Percentiles rank a stretch among this genome's conserved stretches.
Conservation (phyloP, 441 rosid genomes). For the Codiaeum variegatum region DNA sequence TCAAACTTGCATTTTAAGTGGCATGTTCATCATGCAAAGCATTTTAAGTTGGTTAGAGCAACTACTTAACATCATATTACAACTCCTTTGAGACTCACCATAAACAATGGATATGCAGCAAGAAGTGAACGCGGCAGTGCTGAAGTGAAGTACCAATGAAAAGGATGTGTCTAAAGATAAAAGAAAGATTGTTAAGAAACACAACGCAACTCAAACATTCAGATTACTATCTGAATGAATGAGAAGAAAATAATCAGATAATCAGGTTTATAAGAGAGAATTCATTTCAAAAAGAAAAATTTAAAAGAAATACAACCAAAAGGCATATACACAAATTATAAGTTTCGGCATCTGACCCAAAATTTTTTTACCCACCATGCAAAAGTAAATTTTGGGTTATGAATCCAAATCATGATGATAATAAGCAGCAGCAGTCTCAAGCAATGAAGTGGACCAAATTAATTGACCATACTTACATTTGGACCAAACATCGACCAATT, state of each 20-base stretch:
- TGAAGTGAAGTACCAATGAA: constrained; percentile 97
- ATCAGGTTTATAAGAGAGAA: not conserved
- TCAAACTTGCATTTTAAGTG: not conserved
- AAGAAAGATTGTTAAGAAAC: constrained; percentile 38
- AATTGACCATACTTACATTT: not conserved
- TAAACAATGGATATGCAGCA: constrained; percentile 79
- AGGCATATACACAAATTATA: not conserved
- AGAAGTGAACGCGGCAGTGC: constrained; percentile 90
- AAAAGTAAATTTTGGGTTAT: not conserved
- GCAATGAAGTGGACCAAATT: not conserved
- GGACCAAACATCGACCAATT: not conserved
- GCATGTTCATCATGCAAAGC: not conserved
- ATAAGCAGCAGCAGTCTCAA: not conserved
- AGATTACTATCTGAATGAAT: not conserved
- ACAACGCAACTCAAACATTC: constrained; percentile 1
- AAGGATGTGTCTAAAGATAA: constrained; percentile 61
- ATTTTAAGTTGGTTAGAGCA: not conserved
- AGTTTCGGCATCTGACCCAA: not conserved
- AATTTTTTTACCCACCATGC: not conserved
- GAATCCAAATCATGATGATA: not conserved
- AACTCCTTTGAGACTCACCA: constrained; percentile 49
- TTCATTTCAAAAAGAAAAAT: not conserved
- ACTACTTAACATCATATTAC: not conserved
- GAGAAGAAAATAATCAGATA: not conserved
- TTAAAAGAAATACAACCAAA: constrained; percentile 1